These are phyloP conservation scores for Pleodorina starrii DNA, from an alignment of 139 green algal genomes.

Conservation along the genomic window DNA sequence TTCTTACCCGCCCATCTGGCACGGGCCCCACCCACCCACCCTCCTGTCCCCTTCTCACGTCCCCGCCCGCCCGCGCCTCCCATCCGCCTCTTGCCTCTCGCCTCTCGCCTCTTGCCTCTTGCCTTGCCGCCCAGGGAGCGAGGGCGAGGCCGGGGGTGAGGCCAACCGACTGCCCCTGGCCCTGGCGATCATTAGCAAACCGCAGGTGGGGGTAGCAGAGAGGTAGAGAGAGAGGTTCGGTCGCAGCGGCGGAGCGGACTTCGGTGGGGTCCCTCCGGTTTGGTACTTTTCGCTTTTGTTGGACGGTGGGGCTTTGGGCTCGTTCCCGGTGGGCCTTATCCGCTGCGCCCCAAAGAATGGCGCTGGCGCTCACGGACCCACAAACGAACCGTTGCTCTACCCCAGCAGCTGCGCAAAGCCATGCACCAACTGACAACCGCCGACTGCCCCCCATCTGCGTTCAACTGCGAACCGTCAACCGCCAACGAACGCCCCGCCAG, in stretches of 20 bases:
- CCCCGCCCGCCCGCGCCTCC: too few relatives aligned
- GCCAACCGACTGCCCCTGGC: conserved; percentile 27
- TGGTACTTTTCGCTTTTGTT: too few relatives aligned
- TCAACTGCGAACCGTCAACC: neutral
- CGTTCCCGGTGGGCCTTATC: too few relatives aligned
- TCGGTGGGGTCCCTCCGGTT: too few relatives aligned
- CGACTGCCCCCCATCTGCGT: neutral
- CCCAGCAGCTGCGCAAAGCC: neutral
- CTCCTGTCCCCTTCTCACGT: too few relatives aligned
- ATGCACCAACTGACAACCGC: too few relatives aligned
- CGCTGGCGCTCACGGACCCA: too few relatives aligned
- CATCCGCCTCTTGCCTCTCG: neutral
- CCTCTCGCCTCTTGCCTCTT: neutral
- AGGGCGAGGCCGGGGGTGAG: neutral
- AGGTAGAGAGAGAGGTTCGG: neutral
- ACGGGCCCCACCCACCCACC: too few relatives aligned
- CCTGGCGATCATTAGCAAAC: conserved; percentile 16
- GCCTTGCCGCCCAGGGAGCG: neutral
- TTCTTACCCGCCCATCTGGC: too few relatives aligned
- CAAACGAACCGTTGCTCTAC: neutral
- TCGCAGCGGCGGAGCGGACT: too few relatives aligned
- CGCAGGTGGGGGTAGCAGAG: neutral
- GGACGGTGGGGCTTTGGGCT: too few relatives aligned
- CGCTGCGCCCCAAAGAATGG: too few relatives aligned
- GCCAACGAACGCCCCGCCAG: neutral